A percentile compares a stretch with the other conserved stretches of the same genome.
These are phyloP conservation scores for Lodderomyces metapsilosis DNA, from an alignment of 1,139 yeast genomes.

Conservation along the genomic window DNA sequence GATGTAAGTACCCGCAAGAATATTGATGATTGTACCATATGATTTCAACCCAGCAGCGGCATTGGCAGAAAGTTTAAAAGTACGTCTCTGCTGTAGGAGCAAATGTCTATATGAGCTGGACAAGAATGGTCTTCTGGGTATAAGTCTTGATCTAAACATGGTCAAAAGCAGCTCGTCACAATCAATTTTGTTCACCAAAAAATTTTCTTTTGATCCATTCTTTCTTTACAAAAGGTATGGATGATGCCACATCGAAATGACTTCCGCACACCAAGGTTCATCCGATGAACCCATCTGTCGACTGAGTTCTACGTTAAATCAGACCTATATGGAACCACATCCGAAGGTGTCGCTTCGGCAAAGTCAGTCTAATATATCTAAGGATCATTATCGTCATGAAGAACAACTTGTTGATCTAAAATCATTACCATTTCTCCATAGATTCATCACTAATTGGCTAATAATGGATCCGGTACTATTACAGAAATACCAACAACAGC, in stretches of 20 bases:
- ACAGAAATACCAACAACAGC: constrained; percentile 6
- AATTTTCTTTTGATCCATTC: not conserved
- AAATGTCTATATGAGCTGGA: not conserved
- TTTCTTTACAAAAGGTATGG: not conserved
- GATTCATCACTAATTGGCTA: constrained; percentile 42
- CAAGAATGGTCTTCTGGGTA: not conserved
- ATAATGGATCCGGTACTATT: constrained; percentile 37
- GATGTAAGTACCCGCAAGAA: constrained; percentile 44
- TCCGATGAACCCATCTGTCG: constrained; percentile 3
- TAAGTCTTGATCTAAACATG: constrained; percentile 6
- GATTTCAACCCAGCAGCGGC: constrained; percentile 3
- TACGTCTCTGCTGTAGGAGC: constrained; percentile 3
- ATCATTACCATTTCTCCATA: constrained; percentile 15
- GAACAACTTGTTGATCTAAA: not conserved
- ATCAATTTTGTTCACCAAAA: not conserved
- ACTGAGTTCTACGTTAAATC: constrained; percentile 2
- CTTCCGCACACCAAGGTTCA: constrained; percentile 1
- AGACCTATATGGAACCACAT: not conserved
- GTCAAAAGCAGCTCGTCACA: not conserved
- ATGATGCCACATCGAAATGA: not conserved
- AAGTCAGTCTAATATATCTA: not conserved
- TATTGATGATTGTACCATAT: constrained; percentile 18
- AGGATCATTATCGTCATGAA: not conserved
- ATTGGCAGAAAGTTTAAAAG: constrained; percentile 5
- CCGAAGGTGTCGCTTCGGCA: constrained; percentile 1